Percentiles rank a stretch among this genome's conserved stretches.
phyloP scores from a whole-genome alignment of 257 asterid species.

The Fraxinus quadrangulata region DNA sequence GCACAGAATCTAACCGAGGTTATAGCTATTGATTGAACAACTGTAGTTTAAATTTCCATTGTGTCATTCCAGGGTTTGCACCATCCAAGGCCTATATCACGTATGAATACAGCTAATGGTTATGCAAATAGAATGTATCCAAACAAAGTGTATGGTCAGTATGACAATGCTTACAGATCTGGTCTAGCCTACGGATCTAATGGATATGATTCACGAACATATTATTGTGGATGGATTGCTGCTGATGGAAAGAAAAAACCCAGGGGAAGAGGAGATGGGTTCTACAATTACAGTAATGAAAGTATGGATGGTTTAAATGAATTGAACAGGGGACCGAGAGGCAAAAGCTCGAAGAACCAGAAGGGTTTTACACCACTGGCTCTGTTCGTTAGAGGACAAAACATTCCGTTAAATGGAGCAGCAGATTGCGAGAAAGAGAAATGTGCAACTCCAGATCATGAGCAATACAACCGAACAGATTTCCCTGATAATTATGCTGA shows the following conservation, averaged over 20 bases:
- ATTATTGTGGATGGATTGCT: slow-evolving; percentile 62
- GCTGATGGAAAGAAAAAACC: slow-evolving; percentile 57
- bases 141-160: slow-evolving; percentile 56
- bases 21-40: neutral
- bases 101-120: slow-evolving; percentile 47
- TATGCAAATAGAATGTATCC: slow-evolving; percentile 53
- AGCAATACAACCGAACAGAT: slow-evolving; percentile 55
- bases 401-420: slow-evolving; percentile 38
- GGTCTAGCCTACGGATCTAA: slow-evolving; percentile 54
- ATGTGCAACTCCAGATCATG: slow-evolving; percentile 43
- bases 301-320: slow-evolving; percentile 63
- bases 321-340: slow-evolving; percentile 73
- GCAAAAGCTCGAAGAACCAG: slow-evolving; percentile 46
- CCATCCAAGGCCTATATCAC: slow-evolving; percentile 45
- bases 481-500: slow-evolving; percentile 49
- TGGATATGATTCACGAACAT: slow-evolving; percentile 46
- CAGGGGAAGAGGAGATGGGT: slow-evolving; percentile 56
- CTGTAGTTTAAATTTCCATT: slow-evolving; percentile 1
- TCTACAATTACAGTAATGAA: slow-evolving; percentile 46
- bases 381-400: slow-evolving; percentile 61
- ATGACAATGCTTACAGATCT: slow-evolving; percentile 52
- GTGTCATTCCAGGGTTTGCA: slow-evolving; percentile 43
- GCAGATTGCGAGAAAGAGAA: slow-evolving; percentile 41
- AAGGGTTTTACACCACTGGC: slow-evolving; percentile 51
- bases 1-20: neutral